Evolutionary conservation across 129 eudicot genomes (phyloP).

Genomic region (Mikania micrantha): DNA sequence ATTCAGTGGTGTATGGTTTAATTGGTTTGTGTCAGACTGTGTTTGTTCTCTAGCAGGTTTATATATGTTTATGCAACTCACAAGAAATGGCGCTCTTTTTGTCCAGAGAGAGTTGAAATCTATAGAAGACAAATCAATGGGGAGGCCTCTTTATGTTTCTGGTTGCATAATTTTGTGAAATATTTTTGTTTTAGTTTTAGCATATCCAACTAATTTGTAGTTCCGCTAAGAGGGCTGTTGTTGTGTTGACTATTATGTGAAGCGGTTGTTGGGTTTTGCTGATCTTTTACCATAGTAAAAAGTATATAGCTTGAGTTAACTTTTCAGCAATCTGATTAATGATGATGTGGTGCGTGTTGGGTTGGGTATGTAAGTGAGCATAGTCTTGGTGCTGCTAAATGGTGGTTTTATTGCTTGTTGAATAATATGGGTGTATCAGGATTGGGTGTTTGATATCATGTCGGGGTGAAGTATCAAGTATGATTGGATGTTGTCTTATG

Average conservation of each 20-base stretch:
- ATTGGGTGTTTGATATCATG: constrained; percentile 51
- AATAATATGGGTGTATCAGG: constrained; percentile 36
- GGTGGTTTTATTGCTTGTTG: constrained; percentile 49
- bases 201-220: neutral
- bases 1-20: neutral
- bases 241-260: neutral
- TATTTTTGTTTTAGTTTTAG: neutral
- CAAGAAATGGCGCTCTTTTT: neutral
- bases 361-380: constrained; percentile 27
- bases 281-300: neutral
- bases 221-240: constrained; percentile 1
- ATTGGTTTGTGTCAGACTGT: neutral
- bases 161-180: neutral
- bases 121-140: neutral
- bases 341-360: constrained; percentile 42
- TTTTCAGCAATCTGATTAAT: constrained; percentile 10
- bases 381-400: constrained; percentile 31
- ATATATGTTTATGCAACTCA: neutral
- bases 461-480: constrained; percentile 37
- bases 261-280: constrained; percentile 10
- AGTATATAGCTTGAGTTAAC: neutral
- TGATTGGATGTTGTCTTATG: constrained; percentile 51
- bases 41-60: constrained; percentile 6
- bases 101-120: neutral
- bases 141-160: neutral